A percentile compares a stretch with the other conserved stretches of the same genome.
phyloP scores from a whole-genome alignment of 192 early-diverging fungal species.

The Podila epigama region DNA sequence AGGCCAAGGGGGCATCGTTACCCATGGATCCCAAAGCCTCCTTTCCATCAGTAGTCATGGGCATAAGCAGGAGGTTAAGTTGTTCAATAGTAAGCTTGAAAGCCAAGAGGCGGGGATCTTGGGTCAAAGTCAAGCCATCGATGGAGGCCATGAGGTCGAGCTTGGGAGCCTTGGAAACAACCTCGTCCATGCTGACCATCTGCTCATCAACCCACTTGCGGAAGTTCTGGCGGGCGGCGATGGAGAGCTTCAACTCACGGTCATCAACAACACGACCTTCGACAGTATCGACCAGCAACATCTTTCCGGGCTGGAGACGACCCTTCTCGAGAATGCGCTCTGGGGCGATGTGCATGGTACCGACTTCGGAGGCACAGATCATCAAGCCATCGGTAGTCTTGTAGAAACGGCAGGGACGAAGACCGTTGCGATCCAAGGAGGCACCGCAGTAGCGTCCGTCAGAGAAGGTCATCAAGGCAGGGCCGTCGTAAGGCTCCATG shows the following conservation, averaged over 20 bases:
- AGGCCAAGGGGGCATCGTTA: slow-evolving; percentile 94
- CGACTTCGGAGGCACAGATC: slow-evolving; percentile 98
- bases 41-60: slow-evolving; percentile 89
- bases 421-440: slow-evolving; percentile 97
- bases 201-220: slow-evolving; percentile 86
- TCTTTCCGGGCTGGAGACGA: slow-evolving; percentile 94
- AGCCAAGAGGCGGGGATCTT: slow-evolving; percentile 80
- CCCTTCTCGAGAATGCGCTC: slow-evolving; percentile 87
- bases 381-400: slow-evolving; percentile 90
- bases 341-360: slow-evolving; percentile 85
- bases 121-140: slow-evolving; percentile 69
- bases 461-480: slow-evolving; percentile 96
- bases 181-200: slow-evolving; percentile 75
- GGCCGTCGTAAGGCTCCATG: slow-evolving; percentile 99
- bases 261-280: slow-evolving; percentile 93
- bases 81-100: slow-evolving; percentile 96
- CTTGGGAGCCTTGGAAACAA: slow-evolving; percentile 53
- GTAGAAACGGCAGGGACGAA: slow-evolving; percentile 98
- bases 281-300: slow-evolving; percentile 95
- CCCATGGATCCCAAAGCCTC: slow-evolving; percentile 99
- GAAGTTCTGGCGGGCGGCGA: slow-evolving; percentile 77
- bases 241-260: slow-evolving; percentile 82
- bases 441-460: slow-evolving; percentile 98
- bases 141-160: slow-evolving; percentile 52
- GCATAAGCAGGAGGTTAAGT: slow-evolving; percentile 84